phyloP scores from a whole-genome alignment of 768 basidiomycete genomes.

The Rhodotorula graminis region DNA sequence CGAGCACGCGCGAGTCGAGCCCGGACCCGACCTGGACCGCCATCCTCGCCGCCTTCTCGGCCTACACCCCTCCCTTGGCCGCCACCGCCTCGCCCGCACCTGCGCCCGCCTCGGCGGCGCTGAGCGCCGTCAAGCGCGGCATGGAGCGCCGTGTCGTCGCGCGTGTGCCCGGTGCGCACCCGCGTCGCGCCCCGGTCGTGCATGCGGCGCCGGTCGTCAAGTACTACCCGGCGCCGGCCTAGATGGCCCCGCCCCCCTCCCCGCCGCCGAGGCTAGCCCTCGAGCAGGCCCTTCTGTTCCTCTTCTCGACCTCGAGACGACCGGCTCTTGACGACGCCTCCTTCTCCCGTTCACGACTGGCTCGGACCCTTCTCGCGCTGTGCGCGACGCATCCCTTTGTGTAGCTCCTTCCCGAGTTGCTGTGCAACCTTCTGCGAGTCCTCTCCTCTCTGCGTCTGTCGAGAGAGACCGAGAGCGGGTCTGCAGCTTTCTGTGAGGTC shows the following conservation, averaged over 20 bases:
- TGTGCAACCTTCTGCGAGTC: neutral
- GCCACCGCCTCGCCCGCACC: neutral
- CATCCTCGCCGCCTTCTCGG: neutral
- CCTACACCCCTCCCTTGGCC: neutral
- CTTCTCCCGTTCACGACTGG: neutral
- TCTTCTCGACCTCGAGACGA: neutral
- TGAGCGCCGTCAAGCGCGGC: neutral
- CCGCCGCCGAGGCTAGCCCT: constrained; percentile 1
- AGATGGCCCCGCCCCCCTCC: neutral
- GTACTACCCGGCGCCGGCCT: neutral
- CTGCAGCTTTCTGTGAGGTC: too few relatives aligned
- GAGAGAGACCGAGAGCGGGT: too few relatives aligned
- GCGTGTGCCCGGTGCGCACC: neutral
- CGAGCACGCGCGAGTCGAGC: neutral
- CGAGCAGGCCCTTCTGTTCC: neutral
- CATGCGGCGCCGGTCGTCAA: neutral
- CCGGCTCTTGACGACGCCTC: neutral
- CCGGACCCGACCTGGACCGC: too few relatives aligned
- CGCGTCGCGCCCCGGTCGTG: neutral
- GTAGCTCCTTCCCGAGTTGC: too few relatives aligned
- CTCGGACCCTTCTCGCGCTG: neutral
- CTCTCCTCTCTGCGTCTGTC: neutral
- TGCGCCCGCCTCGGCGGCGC: neutral
- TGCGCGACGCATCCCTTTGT: neutral
- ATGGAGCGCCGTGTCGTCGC: neutral